Evolutionary conservation across 495 filamentous ascomycete genomes (phyloP).

Genomic region (Neurospora sp.): DNA sequence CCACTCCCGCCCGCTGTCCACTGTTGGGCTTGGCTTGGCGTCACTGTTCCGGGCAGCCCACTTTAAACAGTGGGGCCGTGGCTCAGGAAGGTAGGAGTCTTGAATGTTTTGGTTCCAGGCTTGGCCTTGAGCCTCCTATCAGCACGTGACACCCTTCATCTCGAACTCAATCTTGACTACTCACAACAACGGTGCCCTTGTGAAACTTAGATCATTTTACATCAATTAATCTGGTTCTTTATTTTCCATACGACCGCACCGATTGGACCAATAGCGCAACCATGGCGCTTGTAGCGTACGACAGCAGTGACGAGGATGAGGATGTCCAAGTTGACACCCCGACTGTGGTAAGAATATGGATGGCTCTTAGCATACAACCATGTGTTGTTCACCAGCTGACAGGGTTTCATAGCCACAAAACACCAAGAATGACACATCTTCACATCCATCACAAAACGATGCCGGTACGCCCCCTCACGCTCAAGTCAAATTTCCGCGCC

Average conservation of each 20-base stretch:
- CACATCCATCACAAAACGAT: background rate
- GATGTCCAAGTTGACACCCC: constrained; percentile 18
- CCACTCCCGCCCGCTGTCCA: background rate
- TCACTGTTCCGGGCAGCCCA: background rate
- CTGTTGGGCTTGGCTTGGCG: background rate
- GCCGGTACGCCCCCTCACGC: background rate
- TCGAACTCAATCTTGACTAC: constrained; percentile 6
- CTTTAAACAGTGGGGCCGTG: background rate
- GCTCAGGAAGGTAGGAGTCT: background rate
- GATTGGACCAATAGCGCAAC: background rate
- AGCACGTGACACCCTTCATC: constrained; percentile 24
- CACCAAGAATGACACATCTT: background rate
- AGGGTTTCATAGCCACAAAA: background rate
- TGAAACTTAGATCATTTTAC: background rate
- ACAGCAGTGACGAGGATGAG: constrained; percentile 71
- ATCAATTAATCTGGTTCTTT: background rate
- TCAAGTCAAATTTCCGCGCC: background rate
- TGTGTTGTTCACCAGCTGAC: background rate
- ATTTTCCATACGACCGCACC: background rate
- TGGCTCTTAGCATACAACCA: constrained; percentile 1
- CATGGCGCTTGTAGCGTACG: constrained; percentile 65
- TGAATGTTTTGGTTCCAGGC: background rate
- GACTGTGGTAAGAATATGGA: background rate
- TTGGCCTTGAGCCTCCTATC: background rate
- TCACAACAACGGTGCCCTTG: background rate